Conservation (phyloP, 352 stramenopile species). For the Phytophthora aleatoria region DNA sequence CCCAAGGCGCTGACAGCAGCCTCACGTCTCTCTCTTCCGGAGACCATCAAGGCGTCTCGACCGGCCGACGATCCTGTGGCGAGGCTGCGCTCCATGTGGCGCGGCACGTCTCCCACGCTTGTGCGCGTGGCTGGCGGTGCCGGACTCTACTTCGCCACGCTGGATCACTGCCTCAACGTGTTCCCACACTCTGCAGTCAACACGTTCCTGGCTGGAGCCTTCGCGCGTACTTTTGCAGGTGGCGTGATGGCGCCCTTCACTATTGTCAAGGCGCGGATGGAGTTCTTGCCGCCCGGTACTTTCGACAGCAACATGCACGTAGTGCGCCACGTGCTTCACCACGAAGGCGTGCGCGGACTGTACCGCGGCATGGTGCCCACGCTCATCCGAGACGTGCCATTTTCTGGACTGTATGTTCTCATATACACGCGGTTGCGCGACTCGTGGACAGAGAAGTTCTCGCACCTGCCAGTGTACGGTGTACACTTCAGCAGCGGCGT, state of each 20-base stretch:
- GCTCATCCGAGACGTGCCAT: constrained; percentile 87
- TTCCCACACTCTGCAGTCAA: constrained; percentile 64
- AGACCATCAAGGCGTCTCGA: constrained; percentile 26
- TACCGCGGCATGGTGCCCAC: constrained; percentile 88
- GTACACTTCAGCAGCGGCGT: constrained; percentile 85
- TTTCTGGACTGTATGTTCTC: constrained; percentile 88
- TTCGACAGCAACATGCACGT: constrained; percentile 70
- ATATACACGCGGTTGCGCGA: constrained; percentile 80
- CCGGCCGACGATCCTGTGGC: constrained; percentile 25
- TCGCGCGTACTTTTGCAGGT: constrained; percentile 85
- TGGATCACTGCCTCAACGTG: constrained; percentile 68
- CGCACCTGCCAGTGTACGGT: constrained; percentile 53
- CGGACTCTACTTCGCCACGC: constrained; percentile 84
- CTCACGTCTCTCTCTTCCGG: constrained; percentile 20
- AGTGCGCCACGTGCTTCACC: constrained; percentile 62
- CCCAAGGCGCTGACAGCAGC: constrained; percentile 3
- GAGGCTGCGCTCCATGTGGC: constrained; percentile 77
- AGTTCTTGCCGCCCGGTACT: constrained; percentile 71
- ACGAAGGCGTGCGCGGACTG: constrained; percentile 75
- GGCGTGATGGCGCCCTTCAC: constrained; percentile 85
- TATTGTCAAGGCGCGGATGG: constrained; percentile 88
- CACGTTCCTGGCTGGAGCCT: constrained; percentile 82
- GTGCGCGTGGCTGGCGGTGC: constrained; percentile 81
- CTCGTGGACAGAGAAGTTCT: constrained; percentile 44
- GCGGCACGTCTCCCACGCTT: constrained; percentile 80